phyloP scores from a whole-genome alignment of 208 protist species.

The Crithidia sp. region DNA sequence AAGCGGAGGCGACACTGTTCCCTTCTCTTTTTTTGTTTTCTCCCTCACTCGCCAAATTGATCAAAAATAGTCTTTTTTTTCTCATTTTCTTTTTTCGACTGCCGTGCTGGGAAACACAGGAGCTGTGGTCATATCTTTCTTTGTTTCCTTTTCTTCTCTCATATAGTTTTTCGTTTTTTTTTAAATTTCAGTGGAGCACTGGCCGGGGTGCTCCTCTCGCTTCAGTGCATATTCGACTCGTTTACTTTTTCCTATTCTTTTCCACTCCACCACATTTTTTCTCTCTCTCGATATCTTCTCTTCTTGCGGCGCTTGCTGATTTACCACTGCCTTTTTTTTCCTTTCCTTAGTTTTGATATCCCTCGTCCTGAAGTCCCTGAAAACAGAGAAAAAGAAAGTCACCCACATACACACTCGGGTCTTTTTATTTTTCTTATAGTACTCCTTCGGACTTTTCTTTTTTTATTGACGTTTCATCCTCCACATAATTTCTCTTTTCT shows the following conservation, averaged over 20 bases:
- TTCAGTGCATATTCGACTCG: too few relatives aligned
- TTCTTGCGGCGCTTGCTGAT: too few relatives aligned
- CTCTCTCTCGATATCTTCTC: background rate
- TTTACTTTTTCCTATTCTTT: background rate
- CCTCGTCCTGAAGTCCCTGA: too few relatives aligned
- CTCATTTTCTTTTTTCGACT: background rate
- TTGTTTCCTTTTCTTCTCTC: background rate
- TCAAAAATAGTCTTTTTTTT: background rate
- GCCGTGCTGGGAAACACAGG: too few relatives aligned
- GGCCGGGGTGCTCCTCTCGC: background rate
- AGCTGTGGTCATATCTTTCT: background rate
- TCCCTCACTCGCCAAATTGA: background rate
- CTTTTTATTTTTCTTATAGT: background rate
- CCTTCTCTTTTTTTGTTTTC: conserved; percentile 3
- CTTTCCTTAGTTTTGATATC: background rate
- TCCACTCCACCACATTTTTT: background rate
- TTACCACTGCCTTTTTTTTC: too few relatives aligned
- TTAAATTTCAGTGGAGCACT: background rate
- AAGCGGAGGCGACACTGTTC: background rate
- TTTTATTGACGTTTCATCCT: background rate
- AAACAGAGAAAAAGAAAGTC: too few relatives aligned
- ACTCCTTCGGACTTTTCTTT: background rate
- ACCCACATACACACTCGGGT: background rate
- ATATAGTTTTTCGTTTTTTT: background rate
- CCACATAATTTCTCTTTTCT: background rate